Base-by-base conservation (phyloP, 2,329 filamentous ascomycete species). In the Blumeria graminis region DNA sequence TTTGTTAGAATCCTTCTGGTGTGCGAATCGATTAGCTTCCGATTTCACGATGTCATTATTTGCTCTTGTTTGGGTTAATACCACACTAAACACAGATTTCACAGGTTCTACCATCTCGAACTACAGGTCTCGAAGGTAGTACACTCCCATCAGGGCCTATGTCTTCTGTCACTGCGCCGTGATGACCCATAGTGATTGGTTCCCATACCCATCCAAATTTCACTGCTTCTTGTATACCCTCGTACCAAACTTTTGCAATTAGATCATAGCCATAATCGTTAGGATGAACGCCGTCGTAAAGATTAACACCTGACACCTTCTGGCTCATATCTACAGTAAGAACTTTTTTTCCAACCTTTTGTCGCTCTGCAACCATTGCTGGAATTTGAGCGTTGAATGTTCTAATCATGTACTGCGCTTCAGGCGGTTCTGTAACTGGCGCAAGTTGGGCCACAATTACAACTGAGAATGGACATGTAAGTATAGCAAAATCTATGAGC, bases 371-470 rank as follows among this genome's bases (percentile, higher is more conserved):
- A 11, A 60, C 58, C n/a, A 63, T n/a, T 13, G 46, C 50, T 3
- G 57, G 53, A 34, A 63, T 57, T 0, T 56, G 52, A 10, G 53
- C 39, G 34, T 61, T 61, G 54, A 58, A 62, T 34, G 8, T 52
- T 52, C 32, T 22, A 14, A 52, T 35, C 28, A 34, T 9, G 2
- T 34, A 22, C n/a, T 32, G 28, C 8, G 28, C 48, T 1, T 32
- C 13, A n/a, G 57, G 18, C 8, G 58, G 46, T 5, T 48, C 46
- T 6, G 56, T 51, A 16, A 57, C 54, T 11, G 62, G 59, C 10
- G 67, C 66, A 34, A 71, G 65, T 56, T 66, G 62, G 5, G 68
- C 68, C 14, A 70, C 66, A 5, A 71, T 56, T 6, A 71, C 60
- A 2, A 65, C 63, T 1, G 67, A 63, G 56, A 68, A 66, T 0